Evolutionary conservation across 208 protist species (phyloP).

Genomic region (Angomonas desouzai): DNA sequence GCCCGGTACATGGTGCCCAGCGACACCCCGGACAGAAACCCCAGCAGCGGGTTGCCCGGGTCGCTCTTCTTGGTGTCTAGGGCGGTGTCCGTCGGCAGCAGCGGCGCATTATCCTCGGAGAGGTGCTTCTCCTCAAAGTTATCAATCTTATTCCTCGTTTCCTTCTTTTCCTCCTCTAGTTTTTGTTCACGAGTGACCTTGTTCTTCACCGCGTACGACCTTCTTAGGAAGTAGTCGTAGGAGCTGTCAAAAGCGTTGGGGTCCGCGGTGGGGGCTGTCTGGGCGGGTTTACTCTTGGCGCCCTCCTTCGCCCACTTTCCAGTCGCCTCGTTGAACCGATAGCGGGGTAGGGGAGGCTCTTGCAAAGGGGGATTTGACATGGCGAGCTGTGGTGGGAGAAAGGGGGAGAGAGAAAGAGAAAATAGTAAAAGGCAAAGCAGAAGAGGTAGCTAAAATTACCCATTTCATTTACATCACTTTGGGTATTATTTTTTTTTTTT

Average conservation of each 20-base stretch:
- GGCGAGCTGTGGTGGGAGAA: not conserved
- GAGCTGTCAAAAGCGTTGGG: conserved; percentile 42
- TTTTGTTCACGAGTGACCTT: conserved; percentile 14
- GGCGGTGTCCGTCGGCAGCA: not conserved
- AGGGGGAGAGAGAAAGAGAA: not conserved
- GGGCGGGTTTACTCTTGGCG: not conserved
- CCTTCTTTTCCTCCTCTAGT: conserved; percentile 13
- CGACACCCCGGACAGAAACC: conserved; percentile 43
- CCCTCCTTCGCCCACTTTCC: conserved; percentile 36
- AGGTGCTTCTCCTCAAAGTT: conserved; percentile 33
- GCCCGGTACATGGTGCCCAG: conserved; percentile 46
- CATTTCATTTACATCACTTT: too few relatives aligned
- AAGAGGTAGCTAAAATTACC: too few relatives aligned
- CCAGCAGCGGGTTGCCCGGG: conserved; percentile 31
- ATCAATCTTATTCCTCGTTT: conserved; percentile 22
- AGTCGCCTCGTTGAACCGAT: conserved; percentile 32
- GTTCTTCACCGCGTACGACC: conserved; percentile 22
- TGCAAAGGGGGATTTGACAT: conserved; percentile 11
- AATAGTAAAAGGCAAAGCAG: not conserved
- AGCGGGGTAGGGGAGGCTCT: conserved; percentile 43
- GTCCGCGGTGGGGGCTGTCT: not conserved
- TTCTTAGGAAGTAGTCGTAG: conserved; percentile 57
- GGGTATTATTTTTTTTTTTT: too few relatives aligned
- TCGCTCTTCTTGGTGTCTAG: not conserved
- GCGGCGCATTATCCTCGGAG: not conserved